Evolutionary conservation across 1,139 yeast species (phyloP).

Genomic region (Geotrichum fermentans): DNA sequence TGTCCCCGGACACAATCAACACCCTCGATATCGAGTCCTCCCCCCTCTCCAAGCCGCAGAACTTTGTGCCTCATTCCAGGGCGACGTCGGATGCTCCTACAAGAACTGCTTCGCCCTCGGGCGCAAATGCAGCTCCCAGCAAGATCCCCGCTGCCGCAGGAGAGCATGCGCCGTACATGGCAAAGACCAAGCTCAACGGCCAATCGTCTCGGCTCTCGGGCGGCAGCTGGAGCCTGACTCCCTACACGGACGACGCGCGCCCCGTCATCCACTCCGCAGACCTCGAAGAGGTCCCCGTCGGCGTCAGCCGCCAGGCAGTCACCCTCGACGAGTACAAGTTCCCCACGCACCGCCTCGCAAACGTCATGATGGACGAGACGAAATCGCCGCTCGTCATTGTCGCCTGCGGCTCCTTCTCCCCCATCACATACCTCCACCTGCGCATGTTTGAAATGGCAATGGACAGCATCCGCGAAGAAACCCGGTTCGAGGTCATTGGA

Average conservation of each 20-base stretch:
- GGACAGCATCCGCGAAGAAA: constrained; percentile 88
- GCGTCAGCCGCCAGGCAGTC: constrained; percentile 81
- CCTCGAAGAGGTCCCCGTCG: constrained; percentile 93
- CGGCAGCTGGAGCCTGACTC: neutral
- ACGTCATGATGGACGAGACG: constrained; percentile 62
- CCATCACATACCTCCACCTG: constrained; percentile 86
- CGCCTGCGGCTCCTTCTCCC: constrained; percentile 96
- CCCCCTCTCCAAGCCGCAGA: constrained; percentile 2
- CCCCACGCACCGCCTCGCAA: constrained; percentile 81
- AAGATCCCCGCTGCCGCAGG: neutral
- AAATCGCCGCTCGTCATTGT: constrained; percentile 89
- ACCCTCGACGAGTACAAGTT: constrained; percentile 62
- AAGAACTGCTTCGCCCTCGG: neutral
- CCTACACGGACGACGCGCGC: constrained; percentile 24
- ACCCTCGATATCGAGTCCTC: constrained; percentile 13
- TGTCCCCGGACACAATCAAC: constrained; percentile 20
- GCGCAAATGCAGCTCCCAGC: neutral
- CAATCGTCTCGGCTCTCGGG: neutral
- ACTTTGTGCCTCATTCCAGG: constrained; percentile 19
- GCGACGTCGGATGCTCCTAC: neutral
- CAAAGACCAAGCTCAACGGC: neutral
- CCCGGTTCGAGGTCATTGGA: constrained; percentile 90
- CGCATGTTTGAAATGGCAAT: constrained; percentile 98
- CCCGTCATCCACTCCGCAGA: constrained; percentile 65
- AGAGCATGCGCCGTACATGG: too few relatives aligned